Conservation (phyloP, 305 asterid species). For the Solanum hybrid region DNA sequence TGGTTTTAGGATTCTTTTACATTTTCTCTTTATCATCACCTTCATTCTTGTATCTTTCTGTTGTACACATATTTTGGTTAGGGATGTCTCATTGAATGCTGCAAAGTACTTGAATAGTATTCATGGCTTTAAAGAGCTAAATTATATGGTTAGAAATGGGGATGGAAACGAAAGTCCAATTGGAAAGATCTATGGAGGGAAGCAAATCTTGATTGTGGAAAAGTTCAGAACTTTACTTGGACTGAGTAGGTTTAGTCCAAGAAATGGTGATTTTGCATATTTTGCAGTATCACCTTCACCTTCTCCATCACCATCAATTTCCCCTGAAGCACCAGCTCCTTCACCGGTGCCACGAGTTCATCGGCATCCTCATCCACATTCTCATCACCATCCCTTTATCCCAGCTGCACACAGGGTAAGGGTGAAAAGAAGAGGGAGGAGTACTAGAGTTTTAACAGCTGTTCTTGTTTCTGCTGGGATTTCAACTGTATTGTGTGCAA, state of each 20-base stretch:
- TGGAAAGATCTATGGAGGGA: neutral
- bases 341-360: constrained; percentile 21
- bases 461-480: constrained; percentile 48
- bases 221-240: constrained; percentile 53
- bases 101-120: constrained; percentile 12
- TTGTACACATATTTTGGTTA: constrained; percentile 34
- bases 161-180: neutral
- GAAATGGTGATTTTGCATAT: constrained; percentile 4
- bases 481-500: constrained; percentile 29
- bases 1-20: constrained; percentile 30
- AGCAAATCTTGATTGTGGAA: constrained; percentile 12
- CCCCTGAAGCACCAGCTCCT: constrained; percentile 29
- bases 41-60: constrained; percentile 38
- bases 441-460: constrained; percentile 27
- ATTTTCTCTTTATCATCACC: constrained; percentile 30
- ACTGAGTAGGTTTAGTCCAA: constrained; percentile 2
- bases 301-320: constrained; percentile 24
- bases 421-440: constrained; percentile 14
- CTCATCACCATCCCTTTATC: constrained; percentile 22
- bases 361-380: constrained; percentile 19
- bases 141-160: neutral
- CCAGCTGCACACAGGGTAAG: constrained; percentile 22
- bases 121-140: constrained; percentile 1
- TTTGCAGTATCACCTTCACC: constrained; percentile 32
- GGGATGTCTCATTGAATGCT: constrained; percentile 24